These are phyloP conservation scores for Fusarium udum DNA, from an alignment of 2,329 filamentous ascomycete genomes.

Conservation along the genomic window DNA sequence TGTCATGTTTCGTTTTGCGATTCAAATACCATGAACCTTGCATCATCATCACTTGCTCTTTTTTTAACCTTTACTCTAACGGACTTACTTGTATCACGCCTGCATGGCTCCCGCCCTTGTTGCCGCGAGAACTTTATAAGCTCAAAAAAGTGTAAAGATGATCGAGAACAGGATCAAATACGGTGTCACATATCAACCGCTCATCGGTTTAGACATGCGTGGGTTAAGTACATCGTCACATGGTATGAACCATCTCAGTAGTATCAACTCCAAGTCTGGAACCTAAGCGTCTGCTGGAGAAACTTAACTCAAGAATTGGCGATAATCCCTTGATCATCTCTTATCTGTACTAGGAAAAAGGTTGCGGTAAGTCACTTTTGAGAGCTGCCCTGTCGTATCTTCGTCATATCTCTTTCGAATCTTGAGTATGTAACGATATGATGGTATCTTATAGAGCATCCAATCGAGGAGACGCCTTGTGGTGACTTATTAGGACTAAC, in stretches of 20 bases:
- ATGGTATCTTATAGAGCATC: slow-evolving; percentile 1
- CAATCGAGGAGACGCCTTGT: neutral
- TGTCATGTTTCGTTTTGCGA: slow-evolving; percentile 16
- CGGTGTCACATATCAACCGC: neutral
- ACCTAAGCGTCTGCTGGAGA: neutral
- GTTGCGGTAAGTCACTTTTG: neutral
- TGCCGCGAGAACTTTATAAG: slow-evolving; percentile 17
- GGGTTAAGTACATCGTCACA: neutral
- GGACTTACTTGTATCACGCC: neutral
- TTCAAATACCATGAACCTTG: slow-evolving; percentile 28
- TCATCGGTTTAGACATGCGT: neutral
- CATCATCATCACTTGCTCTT: slow-evolving; percentile 20
- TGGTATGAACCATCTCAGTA: neutral
- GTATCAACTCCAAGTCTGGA: neutral
- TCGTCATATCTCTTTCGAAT: slow-evolving; percentile 29
- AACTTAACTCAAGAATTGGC: slow-evolving; percentile 1
- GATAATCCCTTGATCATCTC: slow-evolving; percentile 12
- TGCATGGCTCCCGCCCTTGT: slow-evolving; percentile 24
- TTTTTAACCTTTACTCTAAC: neutral
- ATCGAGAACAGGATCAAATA: neutral
- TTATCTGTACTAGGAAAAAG: slow-evolving; percentile 4
- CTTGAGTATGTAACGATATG: slow-evolving; percentile 3
- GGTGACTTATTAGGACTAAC: neutral
- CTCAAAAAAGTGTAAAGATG: slow-evolving; percentile 5
- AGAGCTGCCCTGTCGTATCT: slow-evolving; percentile 18